Percentiles rank a stretch among this genome's conserved stretches.
These are phyloP conservation scores for Halenospora varia DNA, from an alignment of 495 filamentous ascomycete genomes.

Conservation along the genomic window DNA sequence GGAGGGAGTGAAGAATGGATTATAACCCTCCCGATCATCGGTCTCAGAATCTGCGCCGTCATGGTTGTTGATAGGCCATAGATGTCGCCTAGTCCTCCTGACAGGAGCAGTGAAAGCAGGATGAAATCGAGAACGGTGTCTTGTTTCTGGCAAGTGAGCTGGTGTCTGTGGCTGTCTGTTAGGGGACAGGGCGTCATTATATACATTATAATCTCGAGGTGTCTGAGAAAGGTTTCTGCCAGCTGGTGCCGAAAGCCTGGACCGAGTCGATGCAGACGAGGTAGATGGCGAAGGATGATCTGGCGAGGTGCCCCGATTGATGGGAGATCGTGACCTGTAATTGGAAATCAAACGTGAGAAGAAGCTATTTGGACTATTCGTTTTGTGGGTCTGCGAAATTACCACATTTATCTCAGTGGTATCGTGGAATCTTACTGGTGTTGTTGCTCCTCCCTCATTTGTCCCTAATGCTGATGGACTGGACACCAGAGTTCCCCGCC, in stretches of 20 bases:
- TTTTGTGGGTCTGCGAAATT: no score
- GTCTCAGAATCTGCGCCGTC: conserved; percentile 1
- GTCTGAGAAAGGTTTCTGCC: conserved; percentile 11
- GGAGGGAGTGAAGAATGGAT: not conserved
- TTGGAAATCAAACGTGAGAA: conserved; percentile 18
- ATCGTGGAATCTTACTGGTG: not conserved
- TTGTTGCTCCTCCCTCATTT: not conserved
- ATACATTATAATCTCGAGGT: conserved; percentile 32
- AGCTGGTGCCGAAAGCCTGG: conserved; percentile 6
- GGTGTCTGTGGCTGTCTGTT: conserved; percentile 53
- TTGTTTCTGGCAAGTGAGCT: conserved; percentile 45
- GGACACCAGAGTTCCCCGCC: conserved; percentile 1
- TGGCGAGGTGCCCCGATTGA: conserved; percentile 20
- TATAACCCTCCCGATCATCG: not conserved
- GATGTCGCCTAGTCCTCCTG: conserved; percentile 11
- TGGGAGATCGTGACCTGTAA: conserved; percentile 28
- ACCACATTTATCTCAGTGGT: no score
- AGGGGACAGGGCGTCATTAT: conserved; percentile 47
- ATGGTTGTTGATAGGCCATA: not conserved
- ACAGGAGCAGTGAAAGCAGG: conserved; percentile 42
- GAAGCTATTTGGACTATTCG: conserved; percentile 9
- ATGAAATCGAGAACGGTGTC: conserved; percentile 41
- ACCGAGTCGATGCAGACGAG: conserved; percentile 8
- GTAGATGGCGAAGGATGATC: conserved; percentile 23
- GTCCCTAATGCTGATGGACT: conserved; percentile 4